Evolutionary conservation across 352 stramenopile species (phyloP).

Genomic region (Phytophthora pinifolia): DNA sequence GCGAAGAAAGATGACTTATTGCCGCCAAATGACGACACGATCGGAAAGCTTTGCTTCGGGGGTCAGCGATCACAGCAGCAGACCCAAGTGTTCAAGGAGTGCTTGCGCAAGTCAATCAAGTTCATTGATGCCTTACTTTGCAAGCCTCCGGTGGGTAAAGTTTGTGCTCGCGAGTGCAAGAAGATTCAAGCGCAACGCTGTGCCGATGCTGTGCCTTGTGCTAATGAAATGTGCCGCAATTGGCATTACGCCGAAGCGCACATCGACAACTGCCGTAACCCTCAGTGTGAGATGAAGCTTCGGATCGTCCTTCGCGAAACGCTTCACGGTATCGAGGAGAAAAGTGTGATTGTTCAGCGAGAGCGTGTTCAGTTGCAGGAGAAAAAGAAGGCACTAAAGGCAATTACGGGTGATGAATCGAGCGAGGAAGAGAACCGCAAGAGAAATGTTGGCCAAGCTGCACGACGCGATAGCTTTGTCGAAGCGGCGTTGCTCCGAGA

Average conservation of each 20-base stretch:
- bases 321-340: constrained; percentile 54
- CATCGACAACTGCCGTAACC: constrained; percentile 47
- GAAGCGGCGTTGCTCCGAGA: constrained; percentile 47
- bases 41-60: constrained; percentile 14
- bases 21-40: background rate
- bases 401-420: constrained; percentile 46
- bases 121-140: constrained; percentile 60
- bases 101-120: constrained; percentile 52
- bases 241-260: constrained; percentile 64
- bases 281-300: constrained; percentile 55
- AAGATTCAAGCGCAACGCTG: constrained; percentile 51
- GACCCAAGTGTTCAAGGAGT: constrained; percentile 55
- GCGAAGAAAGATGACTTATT: background rate
- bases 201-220: constrained; percentile 42
- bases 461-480: constrained; percentile 30
- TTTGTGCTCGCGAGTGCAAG: constrained; percentile 38
- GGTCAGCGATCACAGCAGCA: constrained; percentile 31
- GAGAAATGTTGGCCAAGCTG: background rate
- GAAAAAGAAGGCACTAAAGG: constrained; percentile 41
- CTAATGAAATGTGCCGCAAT: constrained; percentile 51
- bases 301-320: constrained; percentile 55
- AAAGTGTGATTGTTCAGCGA: constrained; percentile 17
- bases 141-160: constrained; percentile 39
- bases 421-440: constrained; percentile 7
- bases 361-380: constrained; percentile 20